Conservation (phyloP, 306 rosid genomes). For the Lotus japonicus region DNA sequence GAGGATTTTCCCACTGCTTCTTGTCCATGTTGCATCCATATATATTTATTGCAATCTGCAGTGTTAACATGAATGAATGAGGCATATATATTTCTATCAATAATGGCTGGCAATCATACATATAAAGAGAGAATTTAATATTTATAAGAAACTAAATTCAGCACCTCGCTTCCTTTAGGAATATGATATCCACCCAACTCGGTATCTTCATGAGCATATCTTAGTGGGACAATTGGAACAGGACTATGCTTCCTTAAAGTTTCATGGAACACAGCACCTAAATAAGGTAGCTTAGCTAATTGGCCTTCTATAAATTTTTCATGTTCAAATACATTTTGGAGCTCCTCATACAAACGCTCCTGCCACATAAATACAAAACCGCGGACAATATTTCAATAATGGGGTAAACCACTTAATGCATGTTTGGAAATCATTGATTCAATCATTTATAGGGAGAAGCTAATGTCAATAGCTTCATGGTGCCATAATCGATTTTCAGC, state of each 20-base stretch:
- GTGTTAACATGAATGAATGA: constrained; percentile 1
- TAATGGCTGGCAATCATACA: not conserved
- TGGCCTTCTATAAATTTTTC: constrained; percentile 56
- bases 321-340: constrained; percentile 46
- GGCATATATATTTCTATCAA: not conserved
- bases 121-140: not conserved
- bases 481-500: no score
- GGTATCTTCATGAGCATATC: constrained; percentile 79
- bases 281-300: constrained; percentile 54
- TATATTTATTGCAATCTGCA: constrained; percentile 86
- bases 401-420: no score
- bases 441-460: no score
- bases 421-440: no score
- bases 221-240: constrained; percentile 62
- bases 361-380: constrained; percentile 15
- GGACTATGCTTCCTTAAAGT: constrained; percentile 76
- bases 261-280: constrained; percentile 85
- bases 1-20: constrained; percentile 61
- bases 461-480: no score
- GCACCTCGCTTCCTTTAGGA: constrained; percentile 85
- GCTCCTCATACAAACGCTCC: constrained; percentile 54
- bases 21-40: constrained; percentile 90
- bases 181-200: constrained; percentile 68
- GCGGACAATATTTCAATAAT: no score
- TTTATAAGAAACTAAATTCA: not conserved